Evolutionary conservation across 2,329 filamentous ascomycete species (phyloP).

Genomic region (Rutstroemia sydowiana): DNA sequence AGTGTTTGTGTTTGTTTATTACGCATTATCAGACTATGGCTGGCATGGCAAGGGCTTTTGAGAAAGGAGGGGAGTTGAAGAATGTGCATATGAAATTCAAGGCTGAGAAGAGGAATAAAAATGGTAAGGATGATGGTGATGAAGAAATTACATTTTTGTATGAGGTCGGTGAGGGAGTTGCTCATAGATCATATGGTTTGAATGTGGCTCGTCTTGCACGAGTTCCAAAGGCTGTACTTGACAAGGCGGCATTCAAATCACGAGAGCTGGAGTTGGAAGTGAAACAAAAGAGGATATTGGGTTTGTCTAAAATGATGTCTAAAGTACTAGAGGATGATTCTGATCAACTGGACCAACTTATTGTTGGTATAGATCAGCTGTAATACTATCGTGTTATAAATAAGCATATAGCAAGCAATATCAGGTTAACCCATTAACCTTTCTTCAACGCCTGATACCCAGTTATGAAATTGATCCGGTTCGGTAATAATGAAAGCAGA

Average conservation of each 20-base stretch:
- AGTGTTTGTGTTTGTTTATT: conserved; percentile 85
- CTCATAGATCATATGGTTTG: conserved; percentile 87
- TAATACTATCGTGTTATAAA: conserved; percentile 29
- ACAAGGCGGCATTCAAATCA: conserved; percentile 73
- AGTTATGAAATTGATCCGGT: neutral
- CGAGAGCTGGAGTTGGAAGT: conserved; percentile 71
- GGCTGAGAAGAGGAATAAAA: conserved; percentile 25
- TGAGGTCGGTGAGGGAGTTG: conserved; percentile 82
- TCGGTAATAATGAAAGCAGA: conserved; percentile 5
- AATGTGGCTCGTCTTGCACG: conserved; percentile 86
- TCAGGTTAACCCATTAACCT: conserved; percentile 1
- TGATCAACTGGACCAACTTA: conserved; percentile 24
- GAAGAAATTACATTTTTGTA: conserved; percentile 92
- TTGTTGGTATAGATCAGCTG: conserved; percentile 47
- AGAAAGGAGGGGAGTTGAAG: conserved; percentile 51
- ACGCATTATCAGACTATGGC: conserved; percentile 92
- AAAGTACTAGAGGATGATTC: conserved; percentile 18
- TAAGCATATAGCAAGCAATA: conserved; percentile 17
- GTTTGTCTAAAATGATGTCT: conserved; percentile 24
- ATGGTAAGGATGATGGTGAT: conserved; percentile 41
- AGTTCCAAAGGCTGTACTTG: conserved; percentile 69
- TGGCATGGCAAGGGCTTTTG: conserved; percentile 60
- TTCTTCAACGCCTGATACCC: conserved; percentile 4
- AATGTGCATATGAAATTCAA: conserved; percentile 96
- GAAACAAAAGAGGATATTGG: conserved; percentile 49